Percentiles rank a stretch among this genome's conserved stretches.
Evolutionary conservation across 441 rosid species (phyloP).

Genomic region (Euphorbia celastroides): DNA sequence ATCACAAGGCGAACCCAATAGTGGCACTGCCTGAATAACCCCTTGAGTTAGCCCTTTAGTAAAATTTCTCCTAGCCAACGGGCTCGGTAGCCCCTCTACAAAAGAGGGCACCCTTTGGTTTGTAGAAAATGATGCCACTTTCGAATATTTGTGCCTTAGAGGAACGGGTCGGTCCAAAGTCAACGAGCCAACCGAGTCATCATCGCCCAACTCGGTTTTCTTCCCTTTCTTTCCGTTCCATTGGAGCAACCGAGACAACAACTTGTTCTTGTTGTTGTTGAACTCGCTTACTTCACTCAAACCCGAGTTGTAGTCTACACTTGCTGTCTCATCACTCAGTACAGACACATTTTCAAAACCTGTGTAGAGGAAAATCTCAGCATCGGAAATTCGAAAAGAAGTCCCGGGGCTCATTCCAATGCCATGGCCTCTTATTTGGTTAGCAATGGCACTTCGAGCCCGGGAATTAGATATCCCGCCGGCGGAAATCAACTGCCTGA

Average conservation of each 20-base stretch:
- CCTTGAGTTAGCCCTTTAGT: conserved; percentile 66
- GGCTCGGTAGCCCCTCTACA: conserved; percentile 67
- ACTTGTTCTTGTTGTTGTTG: conserved; percentile 26
- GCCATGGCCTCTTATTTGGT: conserved; percentile 50
- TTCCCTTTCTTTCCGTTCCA: conserved; percentile 54
- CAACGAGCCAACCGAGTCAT: conserved; percentile 23
- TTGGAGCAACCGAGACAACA: conserved; percentile 42
- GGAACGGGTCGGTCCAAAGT: conserved; percentile 41
- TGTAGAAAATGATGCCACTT: conserved; percentile 34
- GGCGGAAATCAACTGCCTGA: conserved; percentile 72
- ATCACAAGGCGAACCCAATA: no score
- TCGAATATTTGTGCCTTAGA: conserved; percentile 57
- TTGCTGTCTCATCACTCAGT: conserved; percentile 33
- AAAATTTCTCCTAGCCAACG: conserved; percentile 53
- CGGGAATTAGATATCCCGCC: conserved; percentile 57
- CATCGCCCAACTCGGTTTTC: conserved; percentile 32
- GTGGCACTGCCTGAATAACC: conserved; percentile 52
- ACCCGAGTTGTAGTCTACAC: conserved; percentile 45
- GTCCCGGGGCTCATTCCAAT: conserved; percentile 77
- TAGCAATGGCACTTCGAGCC: conserved; percentile 35
- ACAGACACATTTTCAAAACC: conserved; percentile 37
- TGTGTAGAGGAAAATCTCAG: conserved; percentile 73
- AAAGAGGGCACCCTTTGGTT: conserved; percentile 37
- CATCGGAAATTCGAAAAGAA: conserved; percentile 72
- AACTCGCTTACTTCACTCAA: conserved; percentile 40